These are phyloP conservation scores for Micractinium conductrix DNA, from an alignment of 139 green algal species.

Conservation along the genomic window DNA sequence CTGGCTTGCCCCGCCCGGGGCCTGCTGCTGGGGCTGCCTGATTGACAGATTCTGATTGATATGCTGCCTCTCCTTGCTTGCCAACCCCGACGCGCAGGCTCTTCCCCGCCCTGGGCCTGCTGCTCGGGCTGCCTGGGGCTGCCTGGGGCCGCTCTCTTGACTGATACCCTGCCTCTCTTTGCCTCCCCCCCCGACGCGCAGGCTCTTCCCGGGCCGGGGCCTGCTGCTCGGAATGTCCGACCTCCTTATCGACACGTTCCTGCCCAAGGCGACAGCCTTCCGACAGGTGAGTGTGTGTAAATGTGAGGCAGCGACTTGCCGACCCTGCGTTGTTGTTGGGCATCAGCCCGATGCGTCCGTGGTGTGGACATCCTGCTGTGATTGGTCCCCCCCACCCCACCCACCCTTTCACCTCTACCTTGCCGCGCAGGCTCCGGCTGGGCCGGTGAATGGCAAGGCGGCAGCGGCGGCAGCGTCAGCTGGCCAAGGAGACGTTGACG, in stretches of 20 bases:
- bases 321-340: no score
- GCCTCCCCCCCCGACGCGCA: neutral
- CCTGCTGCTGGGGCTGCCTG: neutral
- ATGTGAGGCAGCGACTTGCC: no score
- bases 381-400: no score
- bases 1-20: neutral
- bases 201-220: neutral
- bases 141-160: neutral
- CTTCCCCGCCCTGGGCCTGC: no score
- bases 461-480: no score
- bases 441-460: neutral
- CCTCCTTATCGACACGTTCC: slow-evolving; percentile 1
- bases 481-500: no score
- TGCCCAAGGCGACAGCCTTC: neutral
- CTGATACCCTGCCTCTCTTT: neutral
- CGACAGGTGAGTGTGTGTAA: neutral
- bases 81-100: no score
- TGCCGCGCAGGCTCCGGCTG: no score
- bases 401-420: no score
- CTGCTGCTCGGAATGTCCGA: slow-evolving; percentile 39
- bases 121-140: neutral
- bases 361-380: no score
- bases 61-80: no score
- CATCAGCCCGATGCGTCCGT: no score
- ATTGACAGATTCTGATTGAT: neutral